Base-by-base conservation (phyloP, 1,284 basidiomycete species). In the Moniliella sp. region DNA sequence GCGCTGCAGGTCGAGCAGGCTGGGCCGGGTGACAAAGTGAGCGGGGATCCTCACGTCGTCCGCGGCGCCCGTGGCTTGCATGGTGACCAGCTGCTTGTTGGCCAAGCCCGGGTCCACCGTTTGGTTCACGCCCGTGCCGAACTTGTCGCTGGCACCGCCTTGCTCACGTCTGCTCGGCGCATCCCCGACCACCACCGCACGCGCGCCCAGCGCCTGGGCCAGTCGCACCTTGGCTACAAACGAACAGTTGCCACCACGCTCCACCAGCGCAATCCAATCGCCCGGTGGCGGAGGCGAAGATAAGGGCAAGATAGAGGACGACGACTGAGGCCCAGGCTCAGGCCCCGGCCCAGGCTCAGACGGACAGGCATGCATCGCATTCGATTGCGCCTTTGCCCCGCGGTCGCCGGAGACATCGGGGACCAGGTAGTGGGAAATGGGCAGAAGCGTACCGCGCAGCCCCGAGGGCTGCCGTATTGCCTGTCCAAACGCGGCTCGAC, bases 171-270 rank as follows among this genome's bases (percentile, higher is more conserved):
- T 15, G 10, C 16, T 26, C 4, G 46, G 38, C 0, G 42, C 37
- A 23, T 57, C 56, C n/a, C 56, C 56, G 1, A 59, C 52, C 4
- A 59, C 43, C 5, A 59, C 56, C 0, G 51, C 56, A 7, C 46
- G 40, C 10, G 55, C 56, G 9, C 56, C 56, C 4, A 57, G 42
- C 7, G 43, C 34, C 30, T 59, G 56, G 1, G 51, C 50, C 1
- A 48, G 41, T 14, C 56, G 45, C 3, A 57, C 50, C 31, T 59
- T 59, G 28, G 45, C 39, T 13, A 43, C 50, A 14, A 59, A 59
- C 4, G 49, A 35, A 19, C 56, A 59, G n/a, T 39, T 38, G 9
- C 50, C 50, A n/a, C n/a, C n/a, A 8, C 56, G 45, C 36, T 57
- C 50, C 0, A 57, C 45, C 0, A 59, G 34, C 1, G 56, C 56